Evolutionary conservation across 108 stramenopile genomes (phyloP).

Genomic region (Epithemia pelagica): DNA sequence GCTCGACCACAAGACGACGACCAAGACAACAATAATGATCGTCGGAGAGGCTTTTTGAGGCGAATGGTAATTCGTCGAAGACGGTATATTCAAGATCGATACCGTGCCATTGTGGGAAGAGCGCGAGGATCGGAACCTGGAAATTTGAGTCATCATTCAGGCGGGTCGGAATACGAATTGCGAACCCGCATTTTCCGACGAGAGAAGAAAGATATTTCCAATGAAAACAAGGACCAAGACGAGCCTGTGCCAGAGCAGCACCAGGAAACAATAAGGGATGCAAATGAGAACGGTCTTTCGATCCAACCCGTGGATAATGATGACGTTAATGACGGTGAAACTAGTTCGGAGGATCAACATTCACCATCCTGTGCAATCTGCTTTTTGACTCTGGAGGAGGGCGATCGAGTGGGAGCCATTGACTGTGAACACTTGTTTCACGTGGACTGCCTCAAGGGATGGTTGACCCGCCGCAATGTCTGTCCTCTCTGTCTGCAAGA

Average conservation of each 20-base stretch:
- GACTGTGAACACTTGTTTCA: constrained; percentile 16
- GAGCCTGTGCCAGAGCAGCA: too few relatives aligned
- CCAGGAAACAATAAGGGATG: too few relatives aligned
- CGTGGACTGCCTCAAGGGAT: constrained; percentile 15
- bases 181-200: not conserved
- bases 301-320: not conserved
- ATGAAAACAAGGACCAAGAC: not conserved
- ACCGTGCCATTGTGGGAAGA: not conserved
- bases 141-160: not conserved
- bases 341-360: not conserved
- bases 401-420: constrained; percentile 17
- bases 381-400: constrained; percentile 1
- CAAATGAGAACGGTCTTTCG: not conserved
- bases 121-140: not conserved
- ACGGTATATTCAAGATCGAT: not conserved
- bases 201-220: not conserved
- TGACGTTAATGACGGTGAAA: too few relatives aligned
- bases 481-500: constrained; percentile 14
- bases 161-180: not conserved
- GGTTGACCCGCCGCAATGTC: constrained; percentile 11
- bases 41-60: too few relatives aligned
- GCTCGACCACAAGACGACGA: not conserved
- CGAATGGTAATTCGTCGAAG: not conserved
- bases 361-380: constrained; percentile 12
- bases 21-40: not conserved